A percentile compares a stretch with the other conserved stretches of the same genome.
phyloP scores from a whole-genome alignment of 805 yeast species.

The Kuraishia capsulata region DNA sequence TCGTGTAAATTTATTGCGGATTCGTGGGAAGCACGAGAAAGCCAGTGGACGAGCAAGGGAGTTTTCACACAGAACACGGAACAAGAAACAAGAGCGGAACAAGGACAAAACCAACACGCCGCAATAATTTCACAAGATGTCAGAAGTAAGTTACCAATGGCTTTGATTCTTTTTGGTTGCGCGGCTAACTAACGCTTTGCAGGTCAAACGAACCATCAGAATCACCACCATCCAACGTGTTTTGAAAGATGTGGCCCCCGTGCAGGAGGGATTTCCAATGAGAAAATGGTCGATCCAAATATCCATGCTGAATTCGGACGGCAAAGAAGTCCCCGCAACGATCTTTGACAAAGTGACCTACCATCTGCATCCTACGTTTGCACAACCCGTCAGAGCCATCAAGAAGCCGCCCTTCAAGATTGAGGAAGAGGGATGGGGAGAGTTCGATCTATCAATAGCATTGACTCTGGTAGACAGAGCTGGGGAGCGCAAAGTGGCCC shows the following conservation, averaged over 20 bases:
- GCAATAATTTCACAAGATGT: too few relatives aligned
- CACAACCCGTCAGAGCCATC: constrained; percentile 74
- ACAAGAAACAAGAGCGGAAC: too few relatives aligned
- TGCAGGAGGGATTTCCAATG: constrained; percentile 88
- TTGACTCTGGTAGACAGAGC: constrained; percentile 73
- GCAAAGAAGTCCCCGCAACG: constrained; percentile 76
- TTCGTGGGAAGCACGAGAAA: too few relatives aligned
- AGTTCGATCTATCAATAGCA: constrained; percentile 79
- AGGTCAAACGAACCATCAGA: constrained; percentile 80
- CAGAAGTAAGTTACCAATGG: constrained; percentile 2
- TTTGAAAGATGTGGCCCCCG: constrained; percentile 72
- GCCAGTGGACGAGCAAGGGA: too few relatives aligned
- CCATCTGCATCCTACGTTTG: constrained; percentile 90
- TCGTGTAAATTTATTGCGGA: too few relatives aligned
- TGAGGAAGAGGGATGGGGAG: constrained; percentile 98
- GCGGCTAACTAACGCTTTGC: not conserved
- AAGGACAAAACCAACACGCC: too few relatives aligned
- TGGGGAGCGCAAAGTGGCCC: constrained; percentile 81
- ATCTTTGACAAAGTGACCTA: constrained; percentile 90
- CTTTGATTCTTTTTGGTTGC: not conserved
- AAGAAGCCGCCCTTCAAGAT: constrained; percentile 80
- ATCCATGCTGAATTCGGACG: constrained; percentile 64
- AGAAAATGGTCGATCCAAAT: constrained; percentile 87
- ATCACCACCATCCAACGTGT: constrained; percentile 81
- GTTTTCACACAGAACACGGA: too few relatives aligned